These are phyloP conservation scores for Prosopis cineraria DNA, from an alignment of 306 rosid species.

Conservation along the genomic window DNA sequence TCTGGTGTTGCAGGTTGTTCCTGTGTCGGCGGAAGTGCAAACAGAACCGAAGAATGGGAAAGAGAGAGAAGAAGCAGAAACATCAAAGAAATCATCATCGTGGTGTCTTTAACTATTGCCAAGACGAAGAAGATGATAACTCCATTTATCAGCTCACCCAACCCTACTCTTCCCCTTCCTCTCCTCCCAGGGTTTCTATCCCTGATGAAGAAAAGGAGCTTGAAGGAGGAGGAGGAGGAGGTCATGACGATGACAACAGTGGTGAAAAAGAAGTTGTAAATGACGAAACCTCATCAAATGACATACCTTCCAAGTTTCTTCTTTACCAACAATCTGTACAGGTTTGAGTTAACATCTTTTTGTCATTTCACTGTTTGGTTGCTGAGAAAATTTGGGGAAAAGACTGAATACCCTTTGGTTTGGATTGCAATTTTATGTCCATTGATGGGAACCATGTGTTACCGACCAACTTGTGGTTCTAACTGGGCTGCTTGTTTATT, in stretches of 20 bases:
- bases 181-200: slow-evolving; percentile 35
- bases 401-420: neutral
- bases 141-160: slow-evolving; percentile 31
- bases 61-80: slow-evolving; percentile 48
- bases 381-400: neutral
- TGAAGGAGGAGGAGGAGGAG: slow-evolving; percentile 6
- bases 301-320: slow-evolving; percentile 74
- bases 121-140: slow-evolving; percentile 49
- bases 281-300: slow-evolving; percentile 44
- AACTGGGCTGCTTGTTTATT: neutral
- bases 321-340: slow-evolving; percentile 92
- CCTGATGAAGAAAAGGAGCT: slow-evolving; percentile 38
- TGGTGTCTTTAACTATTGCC: slow-evolving; percentile 40
- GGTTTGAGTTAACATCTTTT: slow-evolving; percentile 48
- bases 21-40: neutral
- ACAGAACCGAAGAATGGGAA: slow-evolving; percentile 36
- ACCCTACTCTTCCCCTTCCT: slow-evolving; percentile 37
- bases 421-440: neutral
- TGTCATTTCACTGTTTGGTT: slow-evolving; percentile 6
- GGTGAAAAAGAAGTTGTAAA: slow-evolving; percentile 28
- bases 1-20: too few species aligned
- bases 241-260: slow-evolving; percentile 16
- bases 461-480: neutral
- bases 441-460: neutral
- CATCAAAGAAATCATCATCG: slow-evolving; percentile 45